Evolutionary conservation across 2,329 filamentous ascomycete species (phyloP), one percentile per base, ranked within the genome.

Genomic region (Exophiala calicioides): DNA sequence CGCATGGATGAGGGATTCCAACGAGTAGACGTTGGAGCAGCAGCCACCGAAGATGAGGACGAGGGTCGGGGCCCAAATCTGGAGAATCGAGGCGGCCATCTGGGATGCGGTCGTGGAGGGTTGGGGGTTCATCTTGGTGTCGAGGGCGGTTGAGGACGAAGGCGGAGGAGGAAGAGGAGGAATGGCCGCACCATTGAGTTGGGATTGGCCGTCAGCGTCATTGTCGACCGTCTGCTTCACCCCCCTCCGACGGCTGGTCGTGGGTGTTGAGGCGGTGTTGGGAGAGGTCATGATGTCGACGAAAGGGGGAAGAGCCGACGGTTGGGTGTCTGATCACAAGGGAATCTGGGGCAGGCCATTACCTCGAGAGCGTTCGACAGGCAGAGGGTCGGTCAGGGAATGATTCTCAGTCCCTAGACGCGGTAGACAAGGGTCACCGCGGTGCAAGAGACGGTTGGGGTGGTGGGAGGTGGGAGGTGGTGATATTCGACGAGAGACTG

Each of bases 21-120:
- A 77, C 30, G 91, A 89, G 70, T 95, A 97, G n/a, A 90, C 90
- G 77, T 95, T 95, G 26, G 88, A 89, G 71, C 90, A 95, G 65
- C 90, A 95, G 21, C 93, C 93, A 40, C 93, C 93, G 67, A 98
- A 96, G 50, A 98, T 97, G 57, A 97, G 78, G 40, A 77, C 78
- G 47, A 91, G 77, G 78, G 94, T 94, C 47, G 53, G 53, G 4
- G 56, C 45, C 47, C 48, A 57, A 41, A 57, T 57, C 18, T 45
- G 48, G 16, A 52, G 44, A 36, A 55, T 37, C 3, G 48, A 52
- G 15, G 27, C 29, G 8, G 40, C n/a, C n/a, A n/a, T 42, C 26
- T 36, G 13, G 13, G 41, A 40, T 10, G 35, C 18, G 2, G 29
- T 40, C 15, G 27, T 8, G 23, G 24, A 18, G 13, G 10, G 20